A percentile compares a stretch with the other conserved stretches of the same genome.
Evolutionary conservation across 1,139 yeast genomes (phyloP).

Genomic region (Hansenula sp.): DNA sequence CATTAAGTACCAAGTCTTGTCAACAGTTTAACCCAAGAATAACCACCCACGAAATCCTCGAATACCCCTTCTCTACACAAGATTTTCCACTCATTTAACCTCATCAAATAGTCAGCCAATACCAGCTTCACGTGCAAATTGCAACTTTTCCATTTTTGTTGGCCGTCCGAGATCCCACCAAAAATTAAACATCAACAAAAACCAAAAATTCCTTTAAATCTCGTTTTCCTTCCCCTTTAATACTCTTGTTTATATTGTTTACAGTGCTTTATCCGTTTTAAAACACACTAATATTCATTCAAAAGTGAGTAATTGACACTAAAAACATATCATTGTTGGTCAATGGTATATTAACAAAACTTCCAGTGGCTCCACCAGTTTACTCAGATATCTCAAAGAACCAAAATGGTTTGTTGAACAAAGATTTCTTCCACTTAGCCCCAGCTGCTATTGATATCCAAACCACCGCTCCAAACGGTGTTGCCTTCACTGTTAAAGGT

Average conservation of each 20-base stretch:
- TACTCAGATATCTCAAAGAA: slow-evolving; percentile 88
- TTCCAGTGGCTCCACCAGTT: slow-evolving; percentile 62
- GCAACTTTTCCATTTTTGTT: background rate
- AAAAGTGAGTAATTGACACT: background rate
- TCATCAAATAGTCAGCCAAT: no score
- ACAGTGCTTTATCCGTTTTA: background rate
- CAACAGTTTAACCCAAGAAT: no score
- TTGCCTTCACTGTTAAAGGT: slow-evolving; percentile 91
- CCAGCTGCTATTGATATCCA: slow-evolving; percentile 87
- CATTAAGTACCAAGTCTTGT: no score
- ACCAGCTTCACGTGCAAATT: slow-evolving; percentile 2
- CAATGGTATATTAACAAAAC: background rate
- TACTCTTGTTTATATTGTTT: background rate
- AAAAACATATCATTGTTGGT: background rate
- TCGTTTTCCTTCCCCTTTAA: background rate
- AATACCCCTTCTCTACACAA: no score
- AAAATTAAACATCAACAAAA: background rate
- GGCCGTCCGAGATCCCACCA: background rate
- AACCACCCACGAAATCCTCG: no score
- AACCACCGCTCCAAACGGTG: slow-evolving; percentile 96
- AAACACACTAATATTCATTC: background rate
- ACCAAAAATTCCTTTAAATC: background rate
- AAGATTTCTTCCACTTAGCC: slow-evolving; percentile 90
- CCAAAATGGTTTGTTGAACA: slow-evolving; percentile 83
- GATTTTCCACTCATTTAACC: no score